Evolutionary conservation across 2,329 filamentous ascomycete genomes (phyloP).

Genomic region (Monosporascus sp.): DNA sequence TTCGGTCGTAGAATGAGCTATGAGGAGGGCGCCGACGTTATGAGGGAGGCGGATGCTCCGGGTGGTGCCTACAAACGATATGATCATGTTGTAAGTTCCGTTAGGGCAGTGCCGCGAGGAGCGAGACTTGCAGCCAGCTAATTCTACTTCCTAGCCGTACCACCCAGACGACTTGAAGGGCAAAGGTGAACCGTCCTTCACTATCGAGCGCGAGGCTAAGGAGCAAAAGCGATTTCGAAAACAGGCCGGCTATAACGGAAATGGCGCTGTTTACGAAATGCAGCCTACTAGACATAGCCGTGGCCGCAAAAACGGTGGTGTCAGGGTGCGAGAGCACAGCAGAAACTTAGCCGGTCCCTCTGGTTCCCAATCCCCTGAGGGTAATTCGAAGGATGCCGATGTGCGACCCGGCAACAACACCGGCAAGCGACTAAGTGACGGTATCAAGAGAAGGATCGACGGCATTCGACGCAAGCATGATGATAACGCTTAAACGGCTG

Average conservation of each 20-base stretch:
- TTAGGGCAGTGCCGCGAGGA: too few relatives aligned
- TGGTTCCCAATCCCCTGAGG: slow-evolving; percentile 8
- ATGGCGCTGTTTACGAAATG: slow-evolving; percentile 44
- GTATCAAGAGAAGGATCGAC: slow-evolving; percentile 49
- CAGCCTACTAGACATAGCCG: slow-evolving; percentile 25
- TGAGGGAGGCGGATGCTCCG: slow-evolving; percentile 62
- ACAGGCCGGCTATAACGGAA: slow-evolving; percentile 10
- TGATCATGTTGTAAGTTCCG: slow-evolving; percentile 60
- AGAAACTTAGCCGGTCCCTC: slow-evolving; percentile 28
- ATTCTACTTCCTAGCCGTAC: slow-evolving; percentile 49
- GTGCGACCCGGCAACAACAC: slow-evolving; percentile 36
- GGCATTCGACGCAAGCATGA: slow-evolving; percentile 43
- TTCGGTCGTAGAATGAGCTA: slow-evolving; percentile 71
- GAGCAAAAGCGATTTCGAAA: slow-evolving; percentile 33
- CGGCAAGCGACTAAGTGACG: slow-evolving; percentile 41
- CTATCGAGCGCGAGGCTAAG: slow-evolving; percentile 63
- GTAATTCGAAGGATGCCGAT: slow-evolving; percentile 18
- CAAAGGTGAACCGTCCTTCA: slow-evolving; percentile 73
- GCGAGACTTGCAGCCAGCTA: neutral
- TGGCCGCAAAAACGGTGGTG: slow-evolving; percentile 16
- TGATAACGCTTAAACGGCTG: slow-evolving; percentile 2
- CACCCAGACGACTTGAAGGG: slow-evolving; percentile 74
- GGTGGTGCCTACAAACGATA: slow-evolving; percentile 77
- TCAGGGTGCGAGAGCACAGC: slow-evolving; percentile 37
- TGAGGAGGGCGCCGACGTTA: slow-evolving; percentile 80